Evolutionary conservation across 2,329 filamentous ascomycete species (phyloP), one percentile per base, ranked within the genome.

Genomic region (Talaromyces sp.): DNA sequence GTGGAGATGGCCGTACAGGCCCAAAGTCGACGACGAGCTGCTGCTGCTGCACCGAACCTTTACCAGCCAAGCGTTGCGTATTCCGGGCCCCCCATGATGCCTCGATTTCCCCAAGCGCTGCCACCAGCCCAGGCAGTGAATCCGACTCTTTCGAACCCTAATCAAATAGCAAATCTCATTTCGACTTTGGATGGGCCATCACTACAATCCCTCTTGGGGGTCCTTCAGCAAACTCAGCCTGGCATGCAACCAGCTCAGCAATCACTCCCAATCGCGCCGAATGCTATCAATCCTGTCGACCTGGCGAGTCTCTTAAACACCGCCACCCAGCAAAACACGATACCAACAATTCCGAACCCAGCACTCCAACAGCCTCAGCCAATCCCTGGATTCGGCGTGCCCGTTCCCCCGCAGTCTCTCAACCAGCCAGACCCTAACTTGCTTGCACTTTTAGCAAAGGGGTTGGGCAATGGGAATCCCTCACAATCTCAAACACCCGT

Each of bases 1-100:
- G 91, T 90, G 17, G 91, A 96, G 67, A 85, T 98, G 17, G 89
- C 96, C 61, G 74, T 88, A 49, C 85, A 91, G 62, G 85, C 78
- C 17, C 76, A 74, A 42, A 68, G 72, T 7, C 64, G 74, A 65
- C 73, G 73, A 58, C 74, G 71, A 56, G 67, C 68, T 70, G 70
- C 68, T 69, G 68, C 68, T 19, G 68, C 68, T 25, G 71, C 72
- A 67, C 73, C 66, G 65, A 74, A 69, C 60, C 53, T 52, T 22
- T 76, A 67, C 64, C 73, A 64, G 66, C 73, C 69, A 60, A 74
- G 69, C 72, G 77, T 68, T 63, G 69, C 66, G 65, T 77, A 71
- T 60, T 71, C 65, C 62, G 71, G 71, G 63, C 75, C 79, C 27
- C 7, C 55, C 1, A 51, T 57, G 28, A 27, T 62, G 17, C 55